Conservation (phyloP, 169 alveolate genomes). For the Prorocentrum cordatum region DNA sequence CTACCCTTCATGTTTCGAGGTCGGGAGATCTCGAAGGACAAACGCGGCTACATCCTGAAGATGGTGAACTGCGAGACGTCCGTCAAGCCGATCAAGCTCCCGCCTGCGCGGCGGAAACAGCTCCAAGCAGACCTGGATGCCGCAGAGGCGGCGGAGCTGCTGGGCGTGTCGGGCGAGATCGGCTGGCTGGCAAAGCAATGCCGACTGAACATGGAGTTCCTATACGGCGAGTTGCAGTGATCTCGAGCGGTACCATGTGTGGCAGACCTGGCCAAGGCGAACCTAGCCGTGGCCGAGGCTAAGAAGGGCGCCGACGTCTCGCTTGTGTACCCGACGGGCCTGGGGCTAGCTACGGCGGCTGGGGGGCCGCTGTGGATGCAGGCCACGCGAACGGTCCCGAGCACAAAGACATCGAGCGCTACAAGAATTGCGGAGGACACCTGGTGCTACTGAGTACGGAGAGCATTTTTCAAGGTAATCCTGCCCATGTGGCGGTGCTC, state of each 20-base stretch:
- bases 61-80: not conserved
- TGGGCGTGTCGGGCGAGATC: not conserved
- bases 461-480: not conserved
- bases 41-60: not conserved
- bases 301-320: not conserved
- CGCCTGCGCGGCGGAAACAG: not conserved
- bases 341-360: not conserved
- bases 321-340: not conserved
- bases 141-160: not conserved
- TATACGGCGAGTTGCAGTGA: not conserved
- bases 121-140: not conserved
- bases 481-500: not conserved
- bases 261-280: not conserved
- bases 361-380: not conserved
- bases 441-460: not conserved
- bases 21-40: not conserved
- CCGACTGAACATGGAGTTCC: not conserved
- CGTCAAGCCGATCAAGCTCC: not conserved
- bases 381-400: not conserved
- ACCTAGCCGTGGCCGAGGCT: not conserved
- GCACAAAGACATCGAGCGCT: not conserved
- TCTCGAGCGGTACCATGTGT: not conserved
- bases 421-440: not conserved
- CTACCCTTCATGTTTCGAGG: not conserved
- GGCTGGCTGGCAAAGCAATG: constrained; percentile 3